Percentiles rank a stretch among this genome's conserved stretches.
Evolutionary conservation across 2,329 filamentous ascomycete genomes (phyloP).

Genomic region (Blastomyces silverae): DNA sequence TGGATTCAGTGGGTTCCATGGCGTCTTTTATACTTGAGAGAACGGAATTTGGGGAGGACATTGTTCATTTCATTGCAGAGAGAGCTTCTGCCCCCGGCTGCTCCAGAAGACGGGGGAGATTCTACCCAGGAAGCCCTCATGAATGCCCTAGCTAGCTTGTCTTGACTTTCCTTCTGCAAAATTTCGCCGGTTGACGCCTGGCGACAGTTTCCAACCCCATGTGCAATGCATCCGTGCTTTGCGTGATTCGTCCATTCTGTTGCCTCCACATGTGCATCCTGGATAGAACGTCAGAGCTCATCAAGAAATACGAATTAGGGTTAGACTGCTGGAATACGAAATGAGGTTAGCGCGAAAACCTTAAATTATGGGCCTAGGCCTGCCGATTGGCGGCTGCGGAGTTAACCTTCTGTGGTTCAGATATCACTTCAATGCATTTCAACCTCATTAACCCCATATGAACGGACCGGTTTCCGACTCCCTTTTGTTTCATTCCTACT

Average conservation of each 20-base stretch:
- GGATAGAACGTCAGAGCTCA: background rate
- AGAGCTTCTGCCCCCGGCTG: background rate
- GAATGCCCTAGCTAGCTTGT: background rate
- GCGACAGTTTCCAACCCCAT: background rate
- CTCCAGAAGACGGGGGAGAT: background rate
- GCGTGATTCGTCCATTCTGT: background rate
- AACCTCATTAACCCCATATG: too few relatives aligned
- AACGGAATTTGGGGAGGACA: background rate
- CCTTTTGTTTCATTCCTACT: too few relatives aligned
- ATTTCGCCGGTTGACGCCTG: background rate
- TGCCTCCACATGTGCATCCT: background rate
- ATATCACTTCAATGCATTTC: too few relatives aligned
- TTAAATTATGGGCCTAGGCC: background rate
- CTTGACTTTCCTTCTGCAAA: background rate
- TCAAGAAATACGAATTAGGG: background rate
- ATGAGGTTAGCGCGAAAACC: background rate
- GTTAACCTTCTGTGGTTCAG: too few relatives aligned
- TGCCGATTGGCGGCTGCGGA: background rate
- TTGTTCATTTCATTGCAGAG: too few relatives aligned
- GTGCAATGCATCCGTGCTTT: background rate
- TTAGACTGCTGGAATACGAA: background rate
- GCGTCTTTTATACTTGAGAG: background rate
- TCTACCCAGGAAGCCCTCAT: background rate
- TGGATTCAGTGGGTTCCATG: background rate
- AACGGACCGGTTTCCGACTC: too few relatives aligned